These are phyloP conservation scores for Xylaria sp. DNA, from an alignment of 2,329 filamentous ascomycete genomes.

Conservation along the genomic window DNA sequence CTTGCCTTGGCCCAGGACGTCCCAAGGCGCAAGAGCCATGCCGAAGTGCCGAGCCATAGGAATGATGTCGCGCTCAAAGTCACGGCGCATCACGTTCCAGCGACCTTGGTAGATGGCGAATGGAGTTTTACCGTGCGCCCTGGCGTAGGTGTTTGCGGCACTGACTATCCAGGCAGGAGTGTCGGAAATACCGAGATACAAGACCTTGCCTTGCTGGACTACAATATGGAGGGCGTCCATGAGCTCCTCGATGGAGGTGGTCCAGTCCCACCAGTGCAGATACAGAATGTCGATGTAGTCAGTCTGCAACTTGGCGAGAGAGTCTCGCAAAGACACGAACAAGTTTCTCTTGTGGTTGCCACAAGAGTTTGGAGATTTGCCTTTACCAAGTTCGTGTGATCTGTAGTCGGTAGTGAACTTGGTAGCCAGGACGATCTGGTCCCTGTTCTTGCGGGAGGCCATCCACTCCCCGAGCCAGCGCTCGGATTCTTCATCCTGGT, in stretches of 20 bases:
- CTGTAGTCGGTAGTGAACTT: constrained; percentile 65
- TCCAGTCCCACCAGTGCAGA: constrained; percentile 57
- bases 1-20: constrained; percentile 61
- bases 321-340: constrained; percentile 61
- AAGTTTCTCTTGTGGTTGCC: constrained; percentile 71
- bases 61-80: constrained; percentile 55
- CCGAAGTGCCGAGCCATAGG: constrained; percentile 55
- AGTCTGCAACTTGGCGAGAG: constrained; percentile 68
- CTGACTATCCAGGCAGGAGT: constrained; percentile 54
- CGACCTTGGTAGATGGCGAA: constrained; percentile 55
- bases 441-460: constrained; percentile 58
- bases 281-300: constrained; percentile 62
- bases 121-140: constrained; percentile 49
- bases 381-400: constrained; percentile 50
- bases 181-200: constrained; percentile 55
- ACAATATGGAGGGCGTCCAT: constrained; percentile 56
- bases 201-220: constrained; percentile 54
- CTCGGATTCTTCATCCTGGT: constrained; percentile 68
- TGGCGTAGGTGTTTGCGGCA: constrained; percentile 53
- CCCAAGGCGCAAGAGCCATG: constrained; percentile 69
- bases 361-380: constrained; percentile 54
- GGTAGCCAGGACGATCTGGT: constrained; percentile 64
- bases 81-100: constrained; percentile 50
- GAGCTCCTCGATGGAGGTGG: constrained; percentile 54
- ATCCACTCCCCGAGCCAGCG: constrained; percentile 68